These are phyloP conservation scores for Ganoderma multipileum DNA, from an alignment of 1,284 basidiomycete species.

Conservation along the genomic window DNA sequence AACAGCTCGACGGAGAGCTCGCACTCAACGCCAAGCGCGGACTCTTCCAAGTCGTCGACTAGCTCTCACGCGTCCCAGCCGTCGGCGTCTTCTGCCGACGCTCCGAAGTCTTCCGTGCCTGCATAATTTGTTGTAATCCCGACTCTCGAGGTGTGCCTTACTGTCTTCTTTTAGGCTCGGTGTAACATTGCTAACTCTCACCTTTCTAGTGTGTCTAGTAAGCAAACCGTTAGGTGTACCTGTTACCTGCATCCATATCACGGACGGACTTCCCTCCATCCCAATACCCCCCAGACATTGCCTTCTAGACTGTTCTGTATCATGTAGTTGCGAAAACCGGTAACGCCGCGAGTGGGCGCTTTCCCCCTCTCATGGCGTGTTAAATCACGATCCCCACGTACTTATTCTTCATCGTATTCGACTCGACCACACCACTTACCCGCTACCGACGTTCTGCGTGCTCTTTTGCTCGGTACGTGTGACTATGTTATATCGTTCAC, in stretches of 20 bases:
- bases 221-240: background rate
- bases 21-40: background rate
- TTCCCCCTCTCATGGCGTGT: background rate
- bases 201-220: background rate
- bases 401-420: slow-evolving; percentile 4
- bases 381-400: background rate
- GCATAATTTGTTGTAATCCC: background rate
- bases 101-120: background rate
- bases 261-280: background rate
- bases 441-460: background rate
- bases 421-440: background rate
- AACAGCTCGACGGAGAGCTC: background rate
- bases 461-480: background rate
- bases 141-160: background rate
- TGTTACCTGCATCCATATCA: background rate
- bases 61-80: background rate
- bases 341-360: background rate
- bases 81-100: background rate
- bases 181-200: background rate
- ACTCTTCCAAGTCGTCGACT: background rate
- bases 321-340: background rate
- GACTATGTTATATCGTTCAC: background rate
- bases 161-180: no score
- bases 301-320: background rate
- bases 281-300: background rate